Percentiles rank a stretch among this genome's conserved stretches.
Evolutionary conservation across 2,329 filamentous ascomycete genomes (phyloP).

Genomic region (Purpureocillium lavendulum): DNA sequence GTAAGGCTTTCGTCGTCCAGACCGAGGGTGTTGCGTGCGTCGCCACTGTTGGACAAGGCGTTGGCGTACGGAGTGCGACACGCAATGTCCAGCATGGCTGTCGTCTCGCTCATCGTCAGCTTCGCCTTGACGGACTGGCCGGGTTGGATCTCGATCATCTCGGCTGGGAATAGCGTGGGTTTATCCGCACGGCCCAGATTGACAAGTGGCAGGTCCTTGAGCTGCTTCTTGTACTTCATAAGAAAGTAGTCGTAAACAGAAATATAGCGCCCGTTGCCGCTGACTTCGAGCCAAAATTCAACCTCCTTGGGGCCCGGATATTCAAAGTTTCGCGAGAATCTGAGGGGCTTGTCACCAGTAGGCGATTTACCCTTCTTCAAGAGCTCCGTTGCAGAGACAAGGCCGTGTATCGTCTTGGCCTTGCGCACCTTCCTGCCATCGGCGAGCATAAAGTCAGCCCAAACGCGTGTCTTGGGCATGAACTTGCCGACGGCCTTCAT

Average conservation of each 20-base stretch:
- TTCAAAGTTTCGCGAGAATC: conserved; percentile 14
- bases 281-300: conserved; percentile 20
- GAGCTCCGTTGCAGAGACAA: conserved; percentile 17
- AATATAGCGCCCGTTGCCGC: conserved; percentile 16
- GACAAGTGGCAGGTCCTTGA: conserved; percentile 47
- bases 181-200: conserved; percentile 53
- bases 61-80: conserved; percentile 60
- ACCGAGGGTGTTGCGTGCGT: conserved; percentile 49
- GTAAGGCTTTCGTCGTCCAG: conserved; percentile 40
- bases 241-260: conserved; percentile 36
- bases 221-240: conserved; percentile 25
- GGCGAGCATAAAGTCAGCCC: conserved; percentile 20
- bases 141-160: conserved; percentile 53
- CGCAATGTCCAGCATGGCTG: conserved; percentile 64
- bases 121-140: conserved; percentile 57
- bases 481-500: conserved; percentile 25
- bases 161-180: conserved; percentile 58
- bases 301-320: conserved; percentile 24
- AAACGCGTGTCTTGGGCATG: conserved; percentile 29
- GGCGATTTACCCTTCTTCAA: conserved; percentile 2
- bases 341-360: conserved; percentile 11
- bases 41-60: conserved; percentile 52
- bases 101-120: conserved; percentile 52
- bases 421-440: conserved; percentile 20
- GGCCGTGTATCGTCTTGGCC: conserved; percentile 18